Conservation (phyloP, 805 yeast species). For the Blastobotrys peoriensis region DNA sequence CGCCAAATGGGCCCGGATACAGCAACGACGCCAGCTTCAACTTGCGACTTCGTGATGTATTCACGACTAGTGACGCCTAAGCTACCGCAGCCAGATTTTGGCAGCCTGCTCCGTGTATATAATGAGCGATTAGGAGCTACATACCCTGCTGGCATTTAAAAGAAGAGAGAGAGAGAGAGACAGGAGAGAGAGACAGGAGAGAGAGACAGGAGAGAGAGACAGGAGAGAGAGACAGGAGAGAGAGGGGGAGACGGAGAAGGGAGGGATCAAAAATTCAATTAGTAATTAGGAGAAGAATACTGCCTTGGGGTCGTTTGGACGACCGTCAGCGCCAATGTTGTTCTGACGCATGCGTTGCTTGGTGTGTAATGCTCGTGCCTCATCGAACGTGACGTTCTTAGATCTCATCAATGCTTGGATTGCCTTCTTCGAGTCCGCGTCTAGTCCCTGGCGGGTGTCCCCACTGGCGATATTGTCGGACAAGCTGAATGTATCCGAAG, state of each 20-base stretch:
- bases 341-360: slow-evolving; percentile 41
- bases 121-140: background rate
- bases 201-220: background rate
- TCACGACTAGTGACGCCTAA: background rate
- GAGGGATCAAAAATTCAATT: background rate
- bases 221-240: background rate
- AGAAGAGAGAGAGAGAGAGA: background rate
- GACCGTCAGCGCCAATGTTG: slow-evolving; percentile 58
- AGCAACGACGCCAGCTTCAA: slow-evolving; percentile 44
- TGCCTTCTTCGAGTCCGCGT: slow-evolving; percentile 44
- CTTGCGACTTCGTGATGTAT: background rate
- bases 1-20: slow-evolving; percentile 98
- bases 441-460: slow-evolving; percentile 61
- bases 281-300: slow-evolving; percentile 32
- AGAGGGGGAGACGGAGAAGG: background rate
- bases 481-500: slow-evolving; percentile 55
- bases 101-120: no score
- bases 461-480: slow-evolving; percentile 37
- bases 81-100: no score
- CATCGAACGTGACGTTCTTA: slow-evolving; percentile 52
- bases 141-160: background rate
- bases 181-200: background rate
- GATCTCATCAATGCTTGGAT: slow-evolving; percentile 51
- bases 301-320: slow-evolving; percentile 61
- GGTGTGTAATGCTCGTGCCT: slow-evolving; percentile 55